A percentile compares a stretch with the other conserved stretches of the same genome.
Conservation (phyloP, 2,329 filamentous ascomycete genomes). For the Pseudopithomyces maydicus region DNA sequence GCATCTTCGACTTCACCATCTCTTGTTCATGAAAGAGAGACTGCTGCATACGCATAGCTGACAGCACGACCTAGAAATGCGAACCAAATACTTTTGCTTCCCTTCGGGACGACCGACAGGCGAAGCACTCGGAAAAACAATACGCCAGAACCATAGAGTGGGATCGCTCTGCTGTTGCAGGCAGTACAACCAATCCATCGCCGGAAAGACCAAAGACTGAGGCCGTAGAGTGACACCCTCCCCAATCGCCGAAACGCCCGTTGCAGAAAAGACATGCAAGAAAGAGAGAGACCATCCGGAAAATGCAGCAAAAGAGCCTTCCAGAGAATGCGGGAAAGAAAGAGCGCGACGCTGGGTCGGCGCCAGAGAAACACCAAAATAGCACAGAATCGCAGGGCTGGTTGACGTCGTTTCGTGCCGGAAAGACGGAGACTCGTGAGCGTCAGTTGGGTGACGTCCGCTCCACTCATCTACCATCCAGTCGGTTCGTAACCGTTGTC, state of each 20-base stretch:
- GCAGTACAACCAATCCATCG: constrained; percentile 41
- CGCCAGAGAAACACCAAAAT: constrained; percentile 18
- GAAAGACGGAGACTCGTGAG: constrained; percentile 40
- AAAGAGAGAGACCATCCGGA: constrained; percentile 28
- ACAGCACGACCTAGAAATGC: constrained; percentile 37
- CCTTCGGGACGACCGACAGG: constrained; percentile 22
- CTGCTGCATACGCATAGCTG: constrained; percentile 27
- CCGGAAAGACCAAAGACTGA: constrained; percentile 23
- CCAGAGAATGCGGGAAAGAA: constrained; percentile 13
- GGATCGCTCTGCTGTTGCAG: constrained; percentile 30
- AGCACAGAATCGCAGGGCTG: constrained; percentile 22
- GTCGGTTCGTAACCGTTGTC: constrained; percentile 38
- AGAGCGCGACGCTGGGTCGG: constrained; percentile 17
- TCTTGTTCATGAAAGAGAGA: constrained; percentile 31
- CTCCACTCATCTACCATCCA: constrained; percentile 40
- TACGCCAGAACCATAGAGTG: constrained; percentile 34
- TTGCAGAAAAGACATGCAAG: constrained; percentile 36
- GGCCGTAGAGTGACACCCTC: constrained; percentile 24
- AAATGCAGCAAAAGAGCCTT: constrained; percentile 31
- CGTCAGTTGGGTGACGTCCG: constrained; percentile 38
- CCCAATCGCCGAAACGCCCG: constrained; percentile 27
- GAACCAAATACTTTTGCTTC: constrained; percentile 38
- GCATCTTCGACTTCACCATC: constrained; percentile 24
- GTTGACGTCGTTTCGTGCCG: constrained; percentile 36
- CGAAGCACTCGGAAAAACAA: constrained; percentile 17